A percentile compares a stretch with the other conserved stretches of the same genome.
Evolutionary conservation across 2,329 filamentous ascomycete species (phyloP).

Genomic region (Fusarium acutatum): DNA sequence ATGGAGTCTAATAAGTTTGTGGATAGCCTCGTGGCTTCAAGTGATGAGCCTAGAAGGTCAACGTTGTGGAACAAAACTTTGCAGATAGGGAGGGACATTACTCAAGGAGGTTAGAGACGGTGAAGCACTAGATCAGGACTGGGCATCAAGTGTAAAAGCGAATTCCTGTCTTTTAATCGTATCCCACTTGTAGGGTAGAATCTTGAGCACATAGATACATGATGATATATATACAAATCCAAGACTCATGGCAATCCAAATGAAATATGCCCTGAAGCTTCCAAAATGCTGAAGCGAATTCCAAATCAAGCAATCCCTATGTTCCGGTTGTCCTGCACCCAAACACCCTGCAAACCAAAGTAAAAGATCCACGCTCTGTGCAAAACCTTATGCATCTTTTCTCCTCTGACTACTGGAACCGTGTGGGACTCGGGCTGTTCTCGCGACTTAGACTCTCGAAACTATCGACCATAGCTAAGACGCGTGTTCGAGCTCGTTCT

Average conservation of each 20-base stretch:
- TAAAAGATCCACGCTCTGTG: not conserved
- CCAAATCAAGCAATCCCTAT: constrained; percentile 3
- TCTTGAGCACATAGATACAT: constrained; percentile 19
- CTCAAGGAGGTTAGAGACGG: not conserved
- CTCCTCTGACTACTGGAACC: constrained; percentile 2
- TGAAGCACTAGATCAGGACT: not conserved
- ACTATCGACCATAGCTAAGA: constrained; percentile 64
- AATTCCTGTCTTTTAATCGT: not conserved
- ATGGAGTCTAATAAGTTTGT: not conserved
- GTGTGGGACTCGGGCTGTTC: constrained; percentile 54
- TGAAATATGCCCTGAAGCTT: constrained; percentile 6
- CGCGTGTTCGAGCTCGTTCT: constrained; percentile 54
- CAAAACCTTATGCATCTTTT: not conserved
- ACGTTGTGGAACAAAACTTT: not conserved
- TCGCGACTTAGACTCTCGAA: constrained; percentile 60
- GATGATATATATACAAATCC: constrained; percentile 18
- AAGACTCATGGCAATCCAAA: constrained; percentile 4
- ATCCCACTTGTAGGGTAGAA: not conserved
- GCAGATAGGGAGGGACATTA: not conserved
- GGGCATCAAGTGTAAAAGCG: not conserved
- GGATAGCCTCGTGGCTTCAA: not conserved
- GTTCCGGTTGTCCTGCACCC: constrained; percentile 12
- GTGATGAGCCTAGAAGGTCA: not conserved
- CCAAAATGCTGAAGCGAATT: constrained; percentile 14
- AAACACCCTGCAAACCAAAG: constrained; percentile 31